Evolutionary conservation across 2,329 filamentous ascomycete species (phyloP), one percentile per base, ranked within the genome.

Genomic region (Nemania serpens): DNA sequence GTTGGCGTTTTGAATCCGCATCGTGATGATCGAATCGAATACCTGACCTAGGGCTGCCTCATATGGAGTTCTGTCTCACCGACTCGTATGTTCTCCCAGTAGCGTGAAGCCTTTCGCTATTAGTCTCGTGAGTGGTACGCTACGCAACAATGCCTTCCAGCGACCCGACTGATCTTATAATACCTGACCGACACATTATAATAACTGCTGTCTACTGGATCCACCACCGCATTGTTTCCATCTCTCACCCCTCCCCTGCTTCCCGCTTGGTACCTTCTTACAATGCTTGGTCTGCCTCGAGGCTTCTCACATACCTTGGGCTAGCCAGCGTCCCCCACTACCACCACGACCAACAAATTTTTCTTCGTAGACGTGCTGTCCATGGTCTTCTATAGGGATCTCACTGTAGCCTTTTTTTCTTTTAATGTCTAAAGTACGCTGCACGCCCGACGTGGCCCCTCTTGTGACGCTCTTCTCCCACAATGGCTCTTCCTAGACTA

Each of bases 391-490:
- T 69, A 65, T 56, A 69, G 64, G 59, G 64, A 66, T 59, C 63
- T 61, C 68, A 66, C 69, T 66, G 66, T 70, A 60, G 61, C 64
- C 66, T 55, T 70, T 70, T 68, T 71, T 70, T 70, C 69, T 64
- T 67, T 69, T 62, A 62, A 68, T 68, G 66, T 65, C 64, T 64
- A 68, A 66, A 66, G 56, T 59, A 63, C 61, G 61, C 69, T 73
- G 73, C 75, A 73, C 69, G 73, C 72, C 74, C 75, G 71, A 75
- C 71, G 70, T 74, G 71, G 73, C 71, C 71, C 70, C 69, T 71
- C 70, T 71, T 62, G 66, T 74, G 55, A 68, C 71, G 70, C 71
- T 70, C 67, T 67, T 66, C 66, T 64, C 67, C 51, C 67, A 69
- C 70, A 68, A 70, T 66, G 69, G 70, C 71, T 71, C 70, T 72